Base-by-base conservation (phyloP, 139 green algal species). In the Mesotaenium endlicherianum region DNA sequence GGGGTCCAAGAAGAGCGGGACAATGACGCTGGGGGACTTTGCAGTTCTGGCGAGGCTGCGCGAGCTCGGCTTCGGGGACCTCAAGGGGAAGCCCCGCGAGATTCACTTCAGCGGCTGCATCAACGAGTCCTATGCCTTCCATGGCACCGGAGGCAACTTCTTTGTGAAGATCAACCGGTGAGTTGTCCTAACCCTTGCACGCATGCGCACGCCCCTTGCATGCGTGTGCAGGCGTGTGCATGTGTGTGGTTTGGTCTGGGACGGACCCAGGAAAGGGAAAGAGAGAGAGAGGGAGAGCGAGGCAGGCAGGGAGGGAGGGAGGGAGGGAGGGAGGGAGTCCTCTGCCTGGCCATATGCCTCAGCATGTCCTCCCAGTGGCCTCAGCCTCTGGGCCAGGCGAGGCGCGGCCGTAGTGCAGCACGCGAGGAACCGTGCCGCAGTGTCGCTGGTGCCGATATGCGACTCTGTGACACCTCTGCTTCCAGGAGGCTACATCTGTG, bases 151-250 rank as follows among this genome's bases (percentile, higher is more conserved):
- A 31, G 81, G 77, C 8, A 44, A 83, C 1, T 70, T 81, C 41
- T 87, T 86, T 67, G 76, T 88, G 0, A 88, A 87, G 34, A 88
- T 88, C 36, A 88, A 88, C 82, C 88, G 82, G 82, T 87, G 39
- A 77, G 57, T 17, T n/a, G n/a, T n/a, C n/a, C n/a, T n/a, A n/a
- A n/a, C n/a, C n/a, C 50, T 64, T 64, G 50, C 50, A 64, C 20
- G 50, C n/a, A n/a, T n/a, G n/a, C n/a, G n/a, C n/a, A n/a, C n/a
- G n/a, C n/a, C n/a, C n/a, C n/a, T n/a, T n/a, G n/a, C n/a, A n/a
- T n/a, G n/a, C n/a, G n/a, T n/a, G n/a, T n/a, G n/a, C n/a, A n/a
- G n/a, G n/a, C n/a, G n/a, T n/a, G n/a, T n/a, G n/a, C n/a, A n/a
- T n/a, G n/a, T n/a, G n/a, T n/a, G n/a, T n/a, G n/a, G n/a, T n/a